phyloP scores from a whole-genome alignment of 306 rosid genomes.

The Vicia sativa region DNA sequence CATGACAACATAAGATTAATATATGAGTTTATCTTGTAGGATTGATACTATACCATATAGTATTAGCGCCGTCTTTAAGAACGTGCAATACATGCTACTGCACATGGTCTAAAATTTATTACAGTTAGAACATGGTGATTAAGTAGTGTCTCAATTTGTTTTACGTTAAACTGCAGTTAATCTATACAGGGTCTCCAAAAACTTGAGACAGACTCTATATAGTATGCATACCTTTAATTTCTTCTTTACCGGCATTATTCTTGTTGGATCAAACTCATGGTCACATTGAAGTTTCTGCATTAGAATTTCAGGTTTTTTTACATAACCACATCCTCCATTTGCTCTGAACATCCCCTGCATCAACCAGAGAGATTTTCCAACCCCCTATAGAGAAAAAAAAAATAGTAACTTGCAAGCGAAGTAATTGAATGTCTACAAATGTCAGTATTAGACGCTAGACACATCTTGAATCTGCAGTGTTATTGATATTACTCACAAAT shows the following conservation, averaged over 20 bases:
- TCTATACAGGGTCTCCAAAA: too few relatives aligned
- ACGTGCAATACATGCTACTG: too few relatives aligned
- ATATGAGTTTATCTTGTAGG: constrained; percentile 21
- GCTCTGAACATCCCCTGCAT: constrained; percentile 98
- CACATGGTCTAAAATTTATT: too few relatives aligned
- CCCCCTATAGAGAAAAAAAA: constrained; percentile 54
- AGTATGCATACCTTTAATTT: constrained; percentile 66
- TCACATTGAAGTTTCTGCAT: constrained; percentile 50
- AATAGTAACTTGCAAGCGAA: constrained; percentile 24
- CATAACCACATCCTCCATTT: constrained; percentile 92
- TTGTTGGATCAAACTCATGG: constrained; percentile 72
- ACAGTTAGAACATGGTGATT: too few relatives aligned
- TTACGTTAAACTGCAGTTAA: too few relatives aligned
- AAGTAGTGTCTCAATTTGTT: too few relatives aligned
- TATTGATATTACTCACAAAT: background rate
- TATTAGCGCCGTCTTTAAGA: too few relatives aligned
- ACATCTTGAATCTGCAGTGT: background rate
- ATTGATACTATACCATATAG: background rate
- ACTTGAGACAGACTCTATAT: background rate
- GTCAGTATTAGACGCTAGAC: background rate
- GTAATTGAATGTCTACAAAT: background rate
- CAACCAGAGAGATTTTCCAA: constrained; percentile 76
- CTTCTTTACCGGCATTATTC: constrained; percentile 47
- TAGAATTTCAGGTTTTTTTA: constrained; percentile 75
- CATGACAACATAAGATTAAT: background rate